phyloP scores from a whole-genome alignment of 345 rosid species.

The Euphorbia pulcherrima region DNA sequence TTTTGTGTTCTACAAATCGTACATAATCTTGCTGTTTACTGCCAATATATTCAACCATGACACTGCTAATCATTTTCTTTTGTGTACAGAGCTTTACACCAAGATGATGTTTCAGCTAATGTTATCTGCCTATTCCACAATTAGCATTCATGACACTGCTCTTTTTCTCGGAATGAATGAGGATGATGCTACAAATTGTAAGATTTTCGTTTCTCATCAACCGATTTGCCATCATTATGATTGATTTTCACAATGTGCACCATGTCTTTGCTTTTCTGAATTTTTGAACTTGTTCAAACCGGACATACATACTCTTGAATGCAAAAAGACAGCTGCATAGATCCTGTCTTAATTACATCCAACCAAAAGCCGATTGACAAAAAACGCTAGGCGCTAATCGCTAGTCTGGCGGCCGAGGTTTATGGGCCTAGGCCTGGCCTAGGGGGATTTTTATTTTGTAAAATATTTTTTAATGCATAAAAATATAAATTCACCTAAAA shows the following conservation, averaged over 20 bases:
- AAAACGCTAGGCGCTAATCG: too few species aligned
- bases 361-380: too few species aligned
- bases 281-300: not conserved
- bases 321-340: not conserved
- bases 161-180: constrained; percentile 86
- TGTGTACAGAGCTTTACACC: constrained; percentile 61
- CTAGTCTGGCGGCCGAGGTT: too few species aligned
- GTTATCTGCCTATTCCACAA: constrained; percentile 78
- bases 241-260: too few species aligned
- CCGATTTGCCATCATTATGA: too few species aligned
- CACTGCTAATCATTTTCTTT: not conserved
- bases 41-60: not conserved
- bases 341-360: not conserved
- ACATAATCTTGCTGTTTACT: not conserved
- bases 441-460: too few species aligned
- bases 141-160: constrained; percentile 63
- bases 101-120: constrained; percentile 73
- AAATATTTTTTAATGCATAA: too few species aligned
- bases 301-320: not conserved
- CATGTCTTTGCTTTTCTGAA: not conserved
- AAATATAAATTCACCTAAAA: too few species aligned
- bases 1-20: not conserved
- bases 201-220: constrained; percentile 27
- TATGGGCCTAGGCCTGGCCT: too few species aligned
- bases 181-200: constrained; percentile 70